A percentile compares a stretch with the other conserved stretches of the same genome.
These are phyloP conservation scores for Crotalaria pallida DNA, from an alignment of 306 rosid species.

Conservation along the genomic window DNA sequence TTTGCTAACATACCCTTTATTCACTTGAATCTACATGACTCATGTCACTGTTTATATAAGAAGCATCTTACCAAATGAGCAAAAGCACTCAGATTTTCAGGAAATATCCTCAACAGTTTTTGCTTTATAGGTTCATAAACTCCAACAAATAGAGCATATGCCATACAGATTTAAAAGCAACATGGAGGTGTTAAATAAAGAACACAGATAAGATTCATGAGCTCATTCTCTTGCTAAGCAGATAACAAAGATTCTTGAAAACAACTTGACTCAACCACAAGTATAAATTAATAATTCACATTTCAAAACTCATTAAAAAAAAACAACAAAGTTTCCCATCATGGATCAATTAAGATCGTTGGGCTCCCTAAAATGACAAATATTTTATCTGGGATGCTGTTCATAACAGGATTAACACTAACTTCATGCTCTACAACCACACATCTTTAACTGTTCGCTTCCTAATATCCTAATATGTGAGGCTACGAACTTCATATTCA, in stretches of 20 bases:
- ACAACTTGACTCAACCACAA: neutral
- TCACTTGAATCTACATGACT: neutral
- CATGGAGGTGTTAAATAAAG: slow-evolving; percentile 8
- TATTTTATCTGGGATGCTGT: too few relatives aligned
- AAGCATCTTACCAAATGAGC: slow-evolving; percentile 77
- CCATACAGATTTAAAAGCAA: slow-evolving; percentile 50
- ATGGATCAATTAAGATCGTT: too few relatives aligned
- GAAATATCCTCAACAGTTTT: slow-evolving; percentile 68
- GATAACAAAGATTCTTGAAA: slow-evolving; percentile 7
- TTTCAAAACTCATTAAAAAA: too few relatives aligned
- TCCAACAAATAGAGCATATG: slow-evolving; percentile 91
- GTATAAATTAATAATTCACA: too few relatives aligned
- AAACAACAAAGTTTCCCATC: too few relatives aligned
- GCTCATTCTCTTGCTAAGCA: slow-evolving; percentile 3
- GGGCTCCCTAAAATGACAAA: too few relatives aligned
- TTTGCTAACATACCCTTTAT: neutral
- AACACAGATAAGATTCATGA: slow-evolving; percentile 11
- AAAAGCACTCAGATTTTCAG: slow-evolving; percentile 77
- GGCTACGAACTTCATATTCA: too few relatives aligned
- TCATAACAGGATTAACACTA: too few relatives aligned
- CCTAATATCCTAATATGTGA: too few relatives aligned
- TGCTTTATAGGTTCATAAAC: slow-evolving; percentile 92
- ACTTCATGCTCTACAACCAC: too few relatives aligned
- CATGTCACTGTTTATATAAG: slow-evolving; percentile 16
- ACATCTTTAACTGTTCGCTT: too few relatives aligned